Base-by-base conservation (phyloP, 768 basidiomycete species). In the Rickenella mellea region DNA sequence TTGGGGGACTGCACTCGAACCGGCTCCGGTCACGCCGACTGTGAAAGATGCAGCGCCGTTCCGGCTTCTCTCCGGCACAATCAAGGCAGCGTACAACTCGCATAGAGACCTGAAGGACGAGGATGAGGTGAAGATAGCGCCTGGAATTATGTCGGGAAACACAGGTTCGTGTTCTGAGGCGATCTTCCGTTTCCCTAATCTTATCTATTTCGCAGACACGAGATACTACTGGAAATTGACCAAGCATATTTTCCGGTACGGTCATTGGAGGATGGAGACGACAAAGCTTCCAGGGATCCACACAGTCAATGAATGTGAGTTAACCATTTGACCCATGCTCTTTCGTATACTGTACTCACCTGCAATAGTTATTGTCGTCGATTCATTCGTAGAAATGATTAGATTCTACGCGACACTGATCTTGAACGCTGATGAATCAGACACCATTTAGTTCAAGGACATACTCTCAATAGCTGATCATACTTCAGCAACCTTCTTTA, bases 201-300 rank as follows among this genome's bases (percentile, higher is more conserved):
- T 11, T 20, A 14, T n/a, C 12, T 9, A 15, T n/a, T 1, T 9
- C 25, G 19, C 46, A 68, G 76, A 78, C 48, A 78, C 76, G 2
- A 64, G 69, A 12, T 69, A 67, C 54, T 78, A 77, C 52, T 78
- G 78, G 77, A 59, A 70, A 26, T 59, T 66, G 14, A 59, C 59
- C 2, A 47, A 44, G 40, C 80, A 83, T 49, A 85, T 88, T 47
- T 85, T 83, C 70, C 75, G 84, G 15, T 88, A 85, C 53, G 57
- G 57, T 14, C 67, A 67, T 47, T 42, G 47, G 12, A 51, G 48
- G 27, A 39, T 21, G 17, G 20, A 25, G 25, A 55, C 53, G 38
- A 65, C 55, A 43, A 56, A 57, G 19, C 17, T 24, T 20, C 20
- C 17, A 10, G 69, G 43, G 6, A 39, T 30, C n/a, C 45, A 46